Conservation (phyloP, 2,329 filamentous ascomycete genomes). For the Plectosphaerella plurivora region DNA sequence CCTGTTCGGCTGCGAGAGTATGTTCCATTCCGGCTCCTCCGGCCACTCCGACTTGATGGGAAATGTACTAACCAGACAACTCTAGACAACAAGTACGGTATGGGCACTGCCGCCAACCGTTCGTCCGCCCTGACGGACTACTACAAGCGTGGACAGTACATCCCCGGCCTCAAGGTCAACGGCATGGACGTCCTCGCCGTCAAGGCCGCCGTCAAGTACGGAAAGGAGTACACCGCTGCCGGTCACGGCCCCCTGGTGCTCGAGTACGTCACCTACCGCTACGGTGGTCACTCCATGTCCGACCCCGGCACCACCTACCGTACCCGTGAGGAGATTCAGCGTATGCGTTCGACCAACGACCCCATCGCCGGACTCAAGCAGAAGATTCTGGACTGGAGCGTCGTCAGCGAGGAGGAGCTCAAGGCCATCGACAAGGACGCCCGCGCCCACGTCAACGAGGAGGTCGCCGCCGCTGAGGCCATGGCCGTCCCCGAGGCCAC, state of each 20-base stretch:
- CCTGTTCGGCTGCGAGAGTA: conserved; percentile 97
- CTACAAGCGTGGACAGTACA: conserved; percentile 99
- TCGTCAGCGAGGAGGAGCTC: conserved; percentile 89
- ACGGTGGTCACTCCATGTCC: conserved; percentile 99
- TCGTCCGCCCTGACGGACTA: conserved; percentile 97
- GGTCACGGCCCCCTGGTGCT: conserved; percentile 93
- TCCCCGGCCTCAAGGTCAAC: conserved; percentile 98
- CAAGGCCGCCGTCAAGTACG: conserved; percentile 92
- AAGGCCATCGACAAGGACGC: conserved; percentile 96
- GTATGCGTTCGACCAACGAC: conserved; percentile 98
- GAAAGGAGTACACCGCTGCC: conserved; percentile 76
- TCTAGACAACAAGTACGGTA: conserved; percentile 99
- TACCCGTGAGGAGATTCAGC: conserved; percentile 98
- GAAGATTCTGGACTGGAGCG: conserved; percentile 94
- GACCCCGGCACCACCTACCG: conserved; percentile 99
- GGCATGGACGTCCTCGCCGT: conserved; percentile 98
- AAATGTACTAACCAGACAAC: not conserved
- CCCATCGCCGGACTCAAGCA: conserved; percentile 97
- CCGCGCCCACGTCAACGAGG: conserved; percentile 75
- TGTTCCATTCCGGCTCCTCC: conserved; percentile 30
- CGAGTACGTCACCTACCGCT: conserved; percentile 99
- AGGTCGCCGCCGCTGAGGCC: conserved; percentile 85
- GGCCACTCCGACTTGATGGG: not conserved
- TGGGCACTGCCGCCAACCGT: conserved; percentile 94
- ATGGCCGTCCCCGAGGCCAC: conserved; percentile 79